Evolutionary conservation across 305 asterid genomes (phyloP).

Genomic region (Fraxinus platypoda): DNA sequence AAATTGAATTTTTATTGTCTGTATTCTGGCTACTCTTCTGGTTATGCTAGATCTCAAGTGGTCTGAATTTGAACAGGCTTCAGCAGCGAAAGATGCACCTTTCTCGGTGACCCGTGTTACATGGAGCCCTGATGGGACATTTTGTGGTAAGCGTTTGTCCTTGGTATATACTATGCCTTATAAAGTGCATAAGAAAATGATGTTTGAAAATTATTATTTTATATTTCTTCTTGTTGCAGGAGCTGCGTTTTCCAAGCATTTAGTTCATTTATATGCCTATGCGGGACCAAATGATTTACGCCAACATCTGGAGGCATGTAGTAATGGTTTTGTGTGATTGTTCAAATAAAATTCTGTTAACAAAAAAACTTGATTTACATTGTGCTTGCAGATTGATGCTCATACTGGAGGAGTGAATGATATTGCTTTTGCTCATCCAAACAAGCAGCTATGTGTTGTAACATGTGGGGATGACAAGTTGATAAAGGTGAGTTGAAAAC

Average conservation of each 20-base stretch:
- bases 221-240: conserved; percentile 52
- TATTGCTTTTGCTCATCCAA: conserved; percentile 81
- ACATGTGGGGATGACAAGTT: conserved; percentile 88
- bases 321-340: conserved; percentile 8
- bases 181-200: not conserved
- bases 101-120: conserved; percentile 72
- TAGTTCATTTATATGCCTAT: conserved; percentile 65
- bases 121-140: conserved; percentile 85
- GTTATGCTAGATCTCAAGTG: conserved; percentile 19
- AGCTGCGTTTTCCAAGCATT: conserved; percentile 76
- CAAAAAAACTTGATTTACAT: conserved; percentile 9
- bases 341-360: conserved; percentile 12
- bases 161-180: conserved; percentile 6
- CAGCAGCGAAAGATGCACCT: conserved; percentile 76
- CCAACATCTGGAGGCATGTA: conserved; percentile 65
- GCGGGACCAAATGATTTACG: conserved; percentile 65
- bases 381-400: conserved; percentile 68
- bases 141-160: conserved; percentile 53
- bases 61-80: conserved; percentile 58
- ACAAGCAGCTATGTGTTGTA: conserved; percentile 68
- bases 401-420: conserved; percentile 72
- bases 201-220: conserved; percentile 12
- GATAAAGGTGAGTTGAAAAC: conserved; percentile 55
- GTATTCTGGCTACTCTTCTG: conserved; percentile 3
- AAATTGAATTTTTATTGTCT: not conserved